A percentile compares a stretch with the other conserved stretches of the same genome.
These are phyloP conservation scores for Paramecium biaurelia DNA, from an alignment of 73 alveolate species.

Conservation along the genomic window DNA sequence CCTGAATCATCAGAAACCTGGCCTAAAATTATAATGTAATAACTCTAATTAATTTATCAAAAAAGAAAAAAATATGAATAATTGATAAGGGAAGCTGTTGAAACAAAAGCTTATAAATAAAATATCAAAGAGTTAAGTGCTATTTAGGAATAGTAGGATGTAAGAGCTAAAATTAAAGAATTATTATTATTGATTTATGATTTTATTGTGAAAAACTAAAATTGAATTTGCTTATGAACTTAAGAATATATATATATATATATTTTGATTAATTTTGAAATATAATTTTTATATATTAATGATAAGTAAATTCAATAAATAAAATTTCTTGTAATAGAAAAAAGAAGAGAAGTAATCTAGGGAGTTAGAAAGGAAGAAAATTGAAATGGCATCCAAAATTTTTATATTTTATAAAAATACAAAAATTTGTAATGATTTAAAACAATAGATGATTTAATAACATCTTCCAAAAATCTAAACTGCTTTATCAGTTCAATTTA, in stretches of 20 bases:
- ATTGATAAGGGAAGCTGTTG: background rate
- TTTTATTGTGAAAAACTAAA: background rate
- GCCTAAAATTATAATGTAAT: background rate
- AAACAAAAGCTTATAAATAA: background rate
- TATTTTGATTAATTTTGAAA: background rate
- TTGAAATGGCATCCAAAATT: background rate
- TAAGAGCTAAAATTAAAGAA: background rate
- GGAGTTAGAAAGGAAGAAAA: background rate
- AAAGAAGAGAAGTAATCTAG: slow-evolving; percentile 7
- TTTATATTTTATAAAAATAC: background rate
- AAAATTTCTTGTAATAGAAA: background rate
- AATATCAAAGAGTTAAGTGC: background rate
- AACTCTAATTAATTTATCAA: background rate
- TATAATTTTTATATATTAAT: background rate
- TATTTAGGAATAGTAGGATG: background rate
- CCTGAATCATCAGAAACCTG: background rate
- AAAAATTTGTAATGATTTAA: background rate
- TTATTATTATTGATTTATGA: background rate
- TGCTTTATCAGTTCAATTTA: background rate
- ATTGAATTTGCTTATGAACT: background rate
- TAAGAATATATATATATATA: background rate
- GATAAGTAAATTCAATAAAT: background rate
- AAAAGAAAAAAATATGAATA: background rate
- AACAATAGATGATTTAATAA: background rate
- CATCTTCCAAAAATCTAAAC: background rate